Evolutionary conservation across 371 early-diverging fungal genomes (phyloP).

Genomic region (Synchytrium microbalum): DNA sequence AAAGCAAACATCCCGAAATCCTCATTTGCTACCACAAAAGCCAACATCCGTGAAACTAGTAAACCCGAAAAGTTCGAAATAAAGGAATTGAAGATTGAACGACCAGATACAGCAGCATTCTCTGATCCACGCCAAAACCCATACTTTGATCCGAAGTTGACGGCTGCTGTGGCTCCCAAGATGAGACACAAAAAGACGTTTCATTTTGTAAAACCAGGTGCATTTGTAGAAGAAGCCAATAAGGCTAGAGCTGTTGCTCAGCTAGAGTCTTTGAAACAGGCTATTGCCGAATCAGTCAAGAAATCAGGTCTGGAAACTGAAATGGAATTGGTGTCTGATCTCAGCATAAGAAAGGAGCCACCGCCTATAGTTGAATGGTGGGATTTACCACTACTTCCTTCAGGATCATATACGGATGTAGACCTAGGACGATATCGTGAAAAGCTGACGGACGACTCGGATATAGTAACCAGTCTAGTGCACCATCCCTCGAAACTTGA

Average conservation of each 20-base stretch:
- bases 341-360: slow-evolving; percentile 63
- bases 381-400: slow-evolving; percentile 78
- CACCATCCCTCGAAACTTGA: slow-evolving; percentile 90
- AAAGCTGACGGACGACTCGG: slow-evolving; percentile 31
- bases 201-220: slow-evolving; percentile 74
- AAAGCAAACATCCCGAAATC: slow-evolving; percentile 20
- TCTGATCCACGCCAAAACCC: slow-evolving; percentile 72
- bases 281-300: slow-evolving; percentile 73
- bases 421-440: slow-evolving; percentile 13
- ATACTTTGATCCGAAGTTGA: slow-evolving; percentile 70
- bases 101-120: slow-evolving; percentile 25
- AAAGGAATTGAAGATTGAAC: slow-evolving; percentile 33
- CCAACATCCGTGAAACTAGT: slow-evolving; percentile 36
- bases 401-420: slow-evolving; percentile 63
- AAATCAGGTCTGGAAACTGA: slow-evolving; percentile 80
- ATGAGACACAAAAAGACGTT: slow-evolving; percentile 38
- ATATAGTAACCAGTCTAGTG: slow-evolving; percentile 64
- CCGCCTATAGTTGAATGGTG: slow-evolving; percentile 93
- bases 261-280: slow-evolving; percentile 73
- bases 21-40: slow-evolving; percentile 40
- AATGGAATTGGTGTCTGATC: slow-evolving; percentile 62
- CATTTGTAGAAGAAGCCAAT: slow-evolving; percentile 71
- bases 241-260: slow-evolving; percentile 67
- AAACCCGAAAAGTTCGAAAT: slow-evolving; percentile 5
- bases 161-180: slow-evolving; percentile 43